phyloP scores from a whole-genome alignment of 225 moss, liverwort and hornwort genomes.

The Sphagnum contortum region DNA sequence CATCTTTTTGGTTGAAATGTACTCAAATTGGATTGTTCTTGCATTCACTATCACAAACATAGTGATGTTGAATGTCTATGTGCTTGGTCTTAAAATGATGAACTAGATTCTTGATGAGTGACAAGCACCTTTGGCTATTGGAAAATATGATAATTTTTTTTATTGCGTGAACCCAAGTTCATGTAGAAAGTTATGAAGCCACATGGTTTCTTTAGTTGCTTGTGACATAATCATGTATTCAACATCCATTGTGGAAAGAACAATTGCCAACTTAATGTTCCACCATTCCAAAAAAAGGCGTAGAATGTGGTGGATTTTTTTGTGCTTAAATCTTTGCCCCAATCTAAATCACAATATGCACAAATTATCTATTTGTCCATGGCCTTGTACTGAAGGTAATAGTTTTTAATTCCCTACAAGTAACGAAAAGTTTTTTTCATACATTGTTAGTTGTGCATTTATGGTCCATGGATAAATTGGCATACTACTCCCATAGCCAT shows the following conservation, averaged over 20 bases:
- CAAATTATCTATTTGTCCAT: not conserved
- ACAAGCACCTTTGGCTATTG: not conserved
- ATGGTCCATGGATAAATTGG: not conserved
- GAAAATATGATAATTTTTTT: not conserved
- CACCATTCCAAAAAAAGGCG: not conserved
- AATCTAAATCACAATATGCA: conserved; percentile 3
- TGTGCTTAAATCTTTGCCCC: not conserved
- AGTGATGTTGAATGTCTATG: no score
- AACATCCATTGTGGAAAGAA: not conserved
- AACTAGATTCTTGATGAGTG: not conserved
- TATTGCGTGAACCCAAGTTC: not conserved
- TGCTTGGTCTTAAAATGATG: no score
- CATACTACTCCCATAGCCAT: not conserved
- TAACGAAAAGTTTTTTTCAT: conserved; percentile 1
- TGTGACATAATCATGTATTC: not conserved
- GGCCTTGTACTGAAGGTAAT: not conserved
- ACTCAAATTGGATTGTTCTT: no score
- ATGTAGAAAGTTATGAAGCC: not conserved
- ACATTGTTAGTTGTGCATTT: not conserved
- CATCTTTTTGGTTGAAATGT: no score
- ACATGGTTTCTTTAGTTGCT: conserved; percentile 1
- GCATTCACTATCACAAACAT: no score
- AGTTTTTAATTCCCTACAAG: not conserved
- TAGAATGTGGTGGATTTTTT: not conserved
- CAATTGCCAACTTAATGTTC: not conserved